These are phyloP conservation scores for Nakazawaea ernobii DNA, from an alignment of 805 yeast genomes.

Conservation along the genomic window DNA sequence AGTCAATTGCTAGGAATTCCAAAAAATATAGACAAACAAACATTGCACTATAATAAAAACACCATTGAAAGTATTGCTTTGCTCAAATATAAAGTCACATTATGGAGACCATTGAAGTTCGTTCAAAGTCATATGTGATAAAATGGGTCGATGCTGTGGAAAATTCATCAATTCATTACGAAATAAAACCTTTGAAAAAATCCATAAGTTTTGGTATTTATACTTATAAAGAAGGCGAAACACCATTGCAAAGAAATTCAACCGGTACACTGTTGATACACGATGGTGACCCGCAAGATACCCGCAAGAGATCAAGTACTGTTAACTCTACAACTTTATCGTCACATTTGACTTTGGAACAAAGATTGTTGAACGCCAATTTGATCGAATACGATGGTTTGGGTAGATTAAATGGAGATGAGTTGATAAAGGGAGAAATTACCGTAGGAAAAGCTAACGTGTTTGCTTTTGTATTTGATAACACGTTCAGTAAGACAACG, in stretches of 20 bases:
- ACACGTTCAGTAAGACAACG: conserved; percentile 80
- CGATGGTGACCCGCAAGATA: conserved; percentile 12
- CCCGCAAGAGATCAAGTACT: conserved; percentile 8
- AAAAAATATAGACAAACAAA: neutral
- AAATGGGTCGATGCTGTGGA: conserved; percentile 85
- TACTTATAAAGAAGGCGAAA: conserved; percentile 19
- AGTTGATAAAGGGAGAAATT: conserved; percentile 55
- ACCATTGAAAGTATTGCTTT: neutral
- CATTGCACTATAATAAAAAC: neutral
- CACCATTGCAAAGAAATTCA: neutral
- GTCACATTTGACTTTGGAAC: conserved; percentile 31
- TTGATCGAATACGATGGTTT: conserved; percentile 46
- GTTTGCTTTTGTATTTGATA: conserved; percentile 87
- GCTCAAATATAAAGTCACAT: neutral
- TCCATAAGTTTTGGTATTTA: conserved; percentile 40
- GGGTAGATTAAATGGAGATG: conserved; percentile 55
- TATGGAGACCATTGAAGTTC: conserved; percentile 90
- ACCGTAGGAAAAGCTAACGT: conserved; percentile 60
- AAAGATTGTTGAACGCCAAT: conserved; percentile 50
- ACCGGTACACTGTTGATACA: conserved; percentile 3
- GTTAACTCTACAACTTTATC: conserved; percentile 5
- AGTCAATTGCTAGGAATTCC: no score
- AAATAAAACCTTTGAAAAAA: conserved; percentile 69
- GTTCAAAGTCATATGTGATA: conserved; percentile 81
- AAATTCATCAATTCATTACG: conserved; percentile 66